These are phyloP conservation scores for Boletus reticulatus DNA, from an alignment of 768 basidiomycete species.

Conservation along the genomic window DNA sequence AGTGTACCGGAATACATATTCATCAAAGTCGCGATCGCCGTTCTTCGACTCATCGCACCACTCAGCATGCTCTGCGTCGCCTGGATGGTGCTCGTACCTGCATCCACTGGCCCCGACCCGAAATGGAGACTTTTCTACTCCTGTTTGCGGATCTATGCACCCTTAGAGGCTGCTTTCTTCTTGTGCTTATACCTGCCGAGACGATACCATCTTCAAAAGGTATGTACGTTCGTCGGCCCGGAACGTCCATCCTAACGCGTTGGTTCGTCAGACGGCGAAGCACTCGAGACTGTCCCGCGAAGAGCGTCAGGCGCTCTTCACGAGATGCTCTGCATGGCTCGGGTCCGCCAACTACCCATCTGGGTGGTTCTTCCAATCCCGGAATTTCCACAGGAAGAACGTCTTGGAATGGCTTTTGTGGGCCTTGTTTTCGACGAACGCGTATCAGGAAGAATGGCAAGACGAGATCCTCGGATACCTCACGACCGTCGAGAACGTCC, in stretches of 20 bases:
- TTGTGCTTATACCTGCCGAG: slow-evolving; percentile 48
- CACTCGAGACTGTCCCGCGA: slow-evolving; percentile 36
- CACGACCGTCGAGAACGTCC: slow-evolving; percentile 34
- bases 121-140: slow-evolving; percentile 5
- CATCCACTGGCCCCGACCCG: not conserved
- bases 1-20: slow-evolving; percentile 50
- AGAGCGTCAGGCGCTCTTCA: slow-evolving; percentile 48
- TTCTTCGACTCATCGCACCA: slow-evolving; percentile 50
- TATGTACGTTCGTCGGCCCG: not conserved
- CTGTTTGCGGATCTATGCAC: slow-evolving; percentile 32
- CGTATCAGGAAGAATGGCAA: slow-evolving; percentile 37
- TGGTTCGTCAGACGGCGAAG: slow-evolving; percentile 33
- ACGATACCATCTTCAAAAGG: slow-evolving; percentile 46
- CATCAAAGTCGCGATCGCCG: slow-evolving; percentile 45
- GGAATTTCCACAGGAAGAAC: slow-evolving; percentile 44
- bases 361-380: slow-evolving; percentile 52
- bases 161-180: slow-evolving; percentile 49
- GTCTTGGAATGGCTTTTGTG: slow-evolving; percentile 62
- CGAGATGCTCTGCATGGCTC: slow-evolving; percentile 38
- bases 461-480: slow-evolving; percentile 50
- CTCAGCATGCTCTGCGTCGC: slow-evolving; percentile 41
- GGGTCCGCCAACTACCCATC: slow-evolving; percentile 31
- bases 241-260: not conserved
- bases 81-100: slow-evolving; percentile 15
- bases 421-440: slow-evolving; percentile 51